Evolutionary conservation across 805 yeast genomes (phyloP).

Genomic region (Yamadazyma tumulicola): DNA sequence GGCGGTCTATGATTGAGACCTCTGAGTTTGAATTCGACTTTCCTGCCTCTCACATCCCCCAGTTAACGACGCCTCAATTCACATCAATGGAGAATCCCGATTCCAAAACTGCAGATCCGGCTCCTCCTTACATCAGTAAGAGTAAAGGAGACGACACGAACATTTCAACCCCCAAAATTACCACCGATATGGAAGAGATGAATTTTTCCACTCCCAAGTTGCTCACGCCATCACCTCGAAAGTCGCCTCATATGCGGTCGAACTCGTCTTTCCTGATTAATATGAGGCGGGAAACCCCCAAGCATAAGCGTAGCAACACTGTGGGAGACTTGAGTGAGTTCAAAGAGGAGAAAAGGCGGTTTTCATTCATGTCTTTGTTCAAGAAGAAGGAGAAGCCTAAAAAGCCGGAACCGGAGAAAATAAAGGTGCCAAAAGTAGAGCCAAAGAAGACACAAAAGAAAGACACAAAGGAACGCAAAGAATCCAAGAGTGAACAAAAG

Average conservation of each 20-base stretch:
- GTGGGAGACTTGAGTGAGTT: constrained; percentile 17
- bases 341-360: constrained; percentile 24
- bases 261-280: constrained; percentile 17
- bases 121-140: no score
- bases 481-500: constrained; percentile 1
- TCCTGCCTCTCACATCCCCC: background rate
- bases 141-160: background rate
- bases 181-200: background rate
- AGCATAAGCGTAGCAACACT: constrained; percentile 20
- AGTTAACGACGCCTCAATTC: background rate
- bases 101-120: background rate
- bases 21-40: background rate
- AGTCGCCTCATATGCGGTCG: constrained; percentile 20
- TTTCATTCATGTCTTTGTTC: constrained; percentile 37
- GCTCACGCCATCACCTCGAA: constrained; percentile 11
- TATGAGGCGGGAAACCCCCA: constrained; percentile 12
- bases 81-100: background rate
- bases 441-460: constrained; percentile 2
- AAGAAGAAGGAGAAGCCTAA: constrained; percentile 30
- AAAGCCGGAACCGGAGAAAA: no score
- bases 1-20: background rate
- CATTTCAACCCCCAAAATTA: constrained; percentile 6
- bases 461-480: background rate
- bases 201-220: constrained; percentile 6
- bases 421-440: constrained; percentile 1